Conservation (phyloP, 192 early-diverging fungal species). For the Umbelopsis ramanniana region DNA sequence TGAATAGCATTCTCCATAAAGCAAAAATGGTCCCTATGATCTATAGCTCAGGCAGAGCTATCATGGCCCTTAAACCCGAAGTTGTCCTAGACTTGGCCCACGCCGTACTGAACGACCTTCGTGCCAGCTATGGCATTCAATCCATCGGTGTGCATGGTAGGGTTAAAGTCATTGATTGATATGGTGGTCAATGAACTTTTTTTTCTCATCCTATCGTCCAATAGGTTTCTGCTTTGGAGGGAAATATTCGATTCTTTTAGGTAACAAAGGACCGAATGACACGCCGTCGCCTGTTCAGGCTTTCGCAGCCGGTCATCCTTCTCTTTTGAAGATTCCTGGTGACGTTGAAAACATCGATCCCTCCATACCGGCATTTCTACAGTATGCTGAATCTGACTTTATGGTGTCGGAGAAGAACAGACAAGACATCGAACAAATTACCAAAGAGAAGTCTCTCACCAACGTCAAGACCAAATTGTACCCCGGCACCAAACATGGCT, state of each 20-base stretch:
- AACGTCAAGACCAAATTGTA: constrained; percentile 3
- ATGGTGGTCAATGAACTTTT: background rate
- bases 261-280: background rate
- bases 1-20: background rate
- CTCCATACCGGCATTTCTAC: background rate
- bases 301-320: constrained; percentile 14
- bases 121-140: background rate
- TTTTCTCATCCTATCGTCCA: background rate
- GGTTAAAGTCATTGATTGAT: background rate
- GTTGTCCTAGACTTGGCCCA: background rate
- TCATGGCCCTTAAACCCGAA: background rate
- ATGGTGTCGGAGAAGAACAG: background rate
- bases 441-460: background rate
- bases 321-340: background rate
- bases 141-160: constrained; percentile 4
- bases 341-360: constrained; percentile 6
- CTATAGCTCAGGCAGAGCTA: background rate
- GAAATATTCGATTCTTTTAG: constrained; percentile 8
- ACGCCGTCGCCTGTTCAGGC: background rate
- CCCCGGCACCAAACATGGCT: constrained; percentile 4
- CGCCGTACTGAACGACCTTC: background rate
- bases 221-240: constrained; percentile 19
- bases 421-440: background rate
- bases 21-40: background rate
- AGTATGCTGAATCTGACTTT: constrained; percentile 1